phyloP scores from a whole-genome alignment of 352 stramenopile species.

The Globisporangium perplexum region DNA sequence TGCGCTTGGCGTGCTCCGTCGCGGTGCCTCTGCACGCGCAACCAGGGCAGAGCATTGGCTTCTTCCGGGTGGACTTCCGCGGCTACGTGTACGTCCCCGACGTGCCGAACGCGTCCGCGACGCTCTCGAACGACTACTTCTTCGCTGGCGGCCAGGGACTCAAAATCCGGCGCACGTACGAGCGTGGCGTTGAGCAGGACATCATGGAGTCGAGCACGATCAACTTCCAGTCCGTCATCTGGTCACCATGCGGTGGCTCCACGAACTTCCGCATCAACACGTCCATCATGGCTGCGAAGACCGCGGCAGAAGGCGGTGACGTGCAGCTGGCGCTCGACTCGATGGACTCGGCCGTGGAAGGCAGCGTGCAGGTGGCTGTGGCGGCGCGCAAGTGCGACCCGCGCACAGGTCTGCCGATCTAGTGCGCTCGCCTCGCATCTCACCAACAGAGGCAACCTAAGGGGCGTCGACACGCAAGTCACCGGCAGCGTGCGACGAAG shows the following conservation, averaged over 20 bases:
- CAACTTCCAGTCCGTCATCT: slow-evolving; percentile 24
- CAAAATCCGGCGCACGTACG: slow-evolving; percentile 9
- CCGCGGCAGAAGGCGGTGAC: not conserved
- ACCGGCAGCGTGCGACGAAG: no score
- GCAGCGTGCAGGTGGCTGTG: slow-evolving; percentile 19
- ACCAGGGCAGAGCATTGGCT: slow-evolving; percentile 16
- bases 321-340: slow-evolving; percentile 27
- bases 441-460: no score
- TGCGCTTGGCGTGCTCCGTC: slow-evolving; percentile 18
- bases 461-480: not conserved
- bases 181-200: slow-evolving; percentile 11
- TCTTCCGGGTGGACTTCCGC: slow-evolving; percentile 33
- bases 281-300: slow-evolving; percentile 10
- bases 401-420: slow-evolving; percentile 4
- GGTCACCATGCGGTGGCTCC: slow-evolving; percentile 24
- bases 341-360: slow-evolving; percentile 19
- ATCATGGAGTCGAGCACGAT: slow-evolving; percentile 25
- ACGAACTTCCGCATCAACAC: slow-evolving; percentile 35
- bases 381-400: slow-evolving; percentile 11
- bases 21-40: slow-evolving; percentile 19
- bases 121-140: slow-evolving; percentile 27
- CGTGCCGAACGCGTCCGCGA: slow-evolving; percentile 4
- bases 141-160: slow-evolving; percentile 22
- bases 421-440: not conserved
- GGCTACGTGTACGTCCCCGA: slow-evolving; percentile 27